Evolutionary conservation across 2,329 filamentous ascomycete species (phyloP).

Genomic region (Aspergillus luchuensis): DNA sequence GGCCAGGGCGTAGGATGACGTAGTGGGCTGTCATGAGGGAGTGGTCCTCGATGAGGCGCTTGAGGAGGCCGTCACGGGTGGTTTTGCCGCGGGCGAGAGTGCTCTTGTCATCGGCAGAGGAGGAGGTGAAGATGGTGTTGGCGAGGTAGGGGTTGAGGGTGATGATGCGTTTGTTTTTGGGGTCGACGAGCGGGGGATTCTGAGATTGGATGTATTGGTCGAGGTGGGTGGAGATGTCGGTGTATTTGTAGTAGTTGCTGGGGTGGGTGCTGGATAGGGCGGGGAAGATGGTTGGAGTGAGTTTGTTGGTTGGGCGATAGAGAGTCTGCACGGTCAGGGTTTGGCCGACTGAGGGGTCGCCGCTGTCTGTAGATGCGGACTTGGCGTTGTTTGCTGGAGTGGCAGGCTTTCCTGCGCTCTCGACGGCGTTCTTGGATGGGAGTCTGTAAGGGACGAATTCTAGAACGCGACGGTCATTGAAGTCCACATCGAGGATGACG

Average conservation of each 20-base stretch:
- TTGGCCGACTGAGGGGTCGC: constrained; percentile 48
- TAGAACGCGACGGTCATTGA: constrained; percentile 56
- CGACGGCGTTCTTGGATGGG: constrained; percentile 57
- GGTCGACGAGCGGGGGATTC: constrained; percentile 53
- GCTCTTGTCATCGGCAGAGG: constrained; percentile 56
- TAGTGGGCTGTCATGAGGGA: constrained; percentile 57
- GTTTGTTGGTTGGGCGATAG: constrained; percentile 60
- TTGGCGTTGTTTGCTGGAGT: constrained; percentile 31
- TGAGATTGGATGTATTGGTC: constrained; percentile 62
- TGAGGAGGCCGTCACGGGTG: constrained; percentile 62
- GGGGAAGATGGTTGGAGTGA: constrained; percentile 57
- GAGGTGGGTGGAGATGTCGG: constrained; percentile 60
- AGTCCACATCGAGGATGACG: constrained; percentile 66
- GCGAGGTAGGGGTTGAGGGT: constrained; percentile 64
- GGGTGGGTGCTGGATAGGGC: constrained; percentile 50
- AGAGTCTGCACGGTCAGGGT: constrained; percentile 53
- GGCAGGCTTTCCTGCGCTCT: constrained; percentile 42
- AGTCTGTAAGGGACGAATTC: constrained; percentile 65
- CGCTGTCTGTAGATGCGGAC: constrained; percentile 27
- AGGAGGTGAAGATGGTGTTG: constrained; percentile 61
- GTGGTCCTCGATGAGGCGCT: constrained; percentile 57
- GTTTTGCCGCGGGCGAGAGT: constrained; percentile 60
- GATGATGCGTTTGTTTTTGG: constrained; percentile 63
- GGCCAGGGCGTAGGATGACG: constrained; percentile 52
- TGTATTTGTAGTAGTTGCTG: constrained; percentile 59